Evolutionary conservation across 306 rosid species (phyloP), one percentile per base, ranked within the genome.

Genomic region (Glycine latifolia): DNA sequence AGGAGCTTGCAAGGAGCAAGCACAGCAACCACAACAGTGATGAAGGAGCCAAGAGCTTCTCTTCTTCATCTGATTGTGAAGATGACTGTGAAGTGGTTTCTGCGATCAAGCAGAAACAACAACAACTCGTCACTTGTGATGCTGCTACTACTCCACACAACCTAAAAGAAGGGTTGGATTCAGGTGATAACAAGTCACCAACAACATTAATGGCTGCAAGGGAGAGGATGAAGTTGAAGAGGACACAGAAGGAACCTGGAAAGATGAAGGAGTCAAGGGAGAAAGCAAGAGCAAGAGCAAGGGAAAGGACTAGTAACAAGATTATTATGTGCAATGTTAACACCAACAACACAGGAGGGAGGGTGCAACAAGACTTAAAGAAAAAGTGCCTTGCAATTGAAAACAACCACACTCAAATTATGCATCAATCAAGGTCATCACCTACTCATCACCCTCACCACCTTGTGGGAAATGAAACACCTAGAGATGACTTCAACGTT

Each of bases 211-310:
- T 58, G 55, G 62, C 13, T 71, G 63, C 63, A 1, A 71, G 81
- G 26, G 85, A 82, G 31, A 73, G 54, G 61, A 73, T 15, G 71
- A 85, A 76, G 71, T 2, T 77, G 85, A 89, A 77, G 62, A 85
- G 73, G 81, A 11, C 56, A 62, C 80, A 66, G 65, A 82, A 85
- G 68, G 82, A 81, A 15, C 73, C 80, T 5, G 82, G 88, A 67
- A 87, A 84, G 61, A 75, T 84, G 79, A 92, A 88, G 73, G 92
- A 88, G 73, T 86, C 91, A 75, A 87, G 98, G 86, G 94, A 84
- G 16, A 94, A 87, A 78, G 97, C 98, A 16, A 90, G 97, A 35
- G 98, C 92, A 10, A 91, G 96, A 78, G 98, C 98, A 16, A 91
- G 97, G 66, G 97, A 90, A 80, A 92, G 97, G 78, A 86, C 97